These are phyloP conservation scores for Backusella mclennaniae DNA, from an alignment of 192 early-diverging fungal species.

Conservation along the genomic window DNA sequence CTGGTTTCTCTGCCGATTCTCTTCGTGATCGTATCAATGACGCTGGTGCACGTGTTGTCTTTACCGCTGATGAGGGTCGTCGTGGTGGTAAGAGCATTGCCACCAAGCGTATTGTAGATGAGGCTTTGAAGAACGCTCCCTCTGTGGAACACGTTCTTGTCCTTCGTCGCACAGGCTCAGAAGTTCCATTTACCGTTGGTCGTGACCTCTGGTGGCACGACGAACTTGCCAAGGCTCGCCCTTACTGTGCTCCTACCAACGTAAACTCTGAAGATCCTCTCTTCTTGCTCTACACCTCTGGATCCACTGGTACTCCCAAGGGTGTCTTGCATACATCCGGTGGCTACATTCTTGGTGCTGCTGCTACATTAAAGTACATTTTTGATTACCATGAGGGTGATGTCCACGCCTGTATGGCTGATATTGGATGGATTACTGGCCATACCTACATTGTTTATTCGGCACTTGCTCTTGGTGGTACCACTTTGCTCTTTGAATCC, in stretches of 20 bases:
- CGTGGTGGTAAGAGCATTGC: conserved; percentile 88
- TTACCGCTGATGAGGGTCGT: conserved; percentile 94
- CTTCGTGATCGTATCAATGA: conserved; percentile 91
- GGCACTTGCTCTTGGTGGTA: conserved; percentile 80
- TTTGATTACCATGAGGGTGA: conserved; percentile 93
- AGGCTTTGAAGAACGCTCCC: conserved; percentile 77
- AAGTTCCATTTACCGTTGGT: conserved; percentile 70
- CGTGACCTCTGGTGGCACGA: conserved; percentile 98
- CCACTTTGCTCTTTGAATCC: conserved; percentile 93
- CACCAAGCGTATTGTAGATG: conserved; percentile 93
- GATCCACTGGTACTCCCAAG: conserved; percentile 89
- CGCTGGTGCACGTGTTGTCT: conserved; percentile 73
- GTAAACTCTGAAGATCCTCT: conserved; percentile 92
- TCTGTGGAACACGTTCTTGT: conserved; percentile 85
- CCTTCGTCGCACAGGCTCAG: conserved; percentile 84
- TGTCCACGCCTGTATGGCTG: conserved; percentile 92
- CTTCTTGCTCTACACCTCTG: conserved; percentile 94
- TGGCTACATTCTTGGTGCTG: conserved; percentile 93
- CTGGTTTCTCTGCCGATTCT: conserved; percentile 92
- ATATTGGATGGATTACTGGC: conserved; percentile 88
- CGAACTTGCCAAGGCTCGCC: conserved; percentile 76
- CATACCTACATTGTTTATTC: conserved; percentile 94
- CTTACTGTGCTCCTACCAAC: conserved; percentile 82
- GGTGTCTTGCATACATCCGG: conserved; percentile 94
- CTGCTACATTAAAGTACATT: conserved; percentile 83